Evolutionary conservation across 2,329 filamentous ascomycete genomes (phyloP), one percentile per base, ranked within the genome.

Genomic region (Aspergillus sp.): DNA sequence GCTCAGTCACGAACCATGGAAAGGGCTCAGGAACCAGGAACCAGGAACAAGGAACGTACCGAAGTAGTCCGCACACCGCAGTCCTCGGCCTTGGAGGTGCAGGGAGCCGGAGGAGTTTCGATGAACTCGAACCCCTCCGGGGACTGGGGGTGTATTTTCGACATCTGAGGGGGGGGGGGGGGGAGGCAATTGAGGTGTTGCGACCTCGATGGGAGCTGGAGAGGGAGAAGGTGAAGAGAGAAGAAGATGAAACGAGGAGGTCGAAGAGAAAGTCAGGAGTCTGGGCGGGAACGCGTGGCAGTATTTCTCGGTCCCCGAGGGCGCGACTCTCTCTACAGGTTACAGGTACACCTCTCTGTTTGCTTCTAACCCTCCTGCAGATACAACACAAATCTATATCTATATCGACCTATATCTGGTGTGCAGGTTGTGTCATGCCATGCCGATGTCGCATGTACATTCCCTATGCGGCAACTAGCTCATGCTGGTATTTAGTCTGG

Each of bases 51-150:
- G 25, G 34, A 41, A 57, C 72, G 47, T 64, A 79, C 75, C 45
- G 69, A 64, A 32, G 76, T 79, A 25, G 71, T 76, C 46, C 68
- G 63, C 34, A 80, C 75, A 51, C 75, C 75, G 52, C 68, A 78
- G 44, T 76, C 63, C 33, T 69, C 67, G 30, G 63, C 52, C 36
- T 71, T 66, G 30, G 68, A 64, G 38, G 63, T 62, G 39, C 68
- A 62, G 30, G 70, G 62, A 43, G 73, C 74, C 44, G 69, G 61
- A 39, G 76, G 75, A 49, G 75, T 80, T 49, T 75, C 66, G 43
- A 80, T 66, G 49, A 65, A 69, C 50, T 69, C 66, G 50, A 67
- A 66, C 52, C 67, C 65, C 48, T 65, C 62, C 13, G 48, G 53
- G 49, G 63, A 63, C 60, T 65, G 61, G 35, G 63, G 57, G 38